Conservation (phyloP, 2,329 filamentous ascomycete genomes). For the Aspergillus thermomutatus region DNA sequence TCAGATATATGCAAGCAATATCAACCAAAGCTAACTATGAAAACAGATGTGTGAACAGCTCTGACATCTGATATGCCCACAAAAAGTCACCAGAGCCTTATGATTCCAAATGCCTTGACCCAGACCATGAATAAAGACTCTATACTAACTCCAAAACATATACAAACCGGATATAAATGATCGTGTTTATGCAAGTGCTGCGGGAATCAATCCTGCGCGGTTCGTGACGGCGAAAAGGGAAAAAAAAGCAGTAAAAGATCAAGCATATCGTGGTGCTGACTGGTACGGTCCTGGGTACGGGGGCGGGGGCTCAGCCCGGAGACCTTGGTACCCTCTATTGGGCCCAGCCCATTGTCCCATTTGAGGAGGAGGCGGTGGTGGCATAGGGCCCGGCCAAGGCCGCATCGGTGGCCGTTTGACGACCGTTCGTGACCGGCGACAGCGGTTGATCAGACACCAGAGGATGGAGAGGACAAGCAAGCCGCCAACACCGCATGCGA, state of each 20-base stretch:
- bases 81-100: background rate
- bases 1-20: background rate
- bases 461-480: slow-evolving; percentile 67
- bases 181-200: background rate
- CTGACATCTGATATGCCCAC: background rate
- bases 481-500: slow-evolving; percentile 68
- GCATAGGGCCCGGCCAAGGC: slow-evolving; percentile 9
- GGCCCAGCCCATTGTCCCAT: slow-evolving; percentile 23
- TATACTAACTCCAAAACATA: background rate
- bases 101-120: background rate
- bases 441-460: slow-evolving; percentile 62
- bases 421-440: slow-evolving; percentile 41
- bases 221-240: slow-evolving; percentile 2
- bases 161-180: background rate
- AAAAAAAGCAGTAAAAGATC: too few relatives aligned
- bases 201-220: background rate
- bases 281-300: slow-evolving; percentile 13
- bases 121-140: background rate
- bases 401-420: slow-evolving; percentile 12
- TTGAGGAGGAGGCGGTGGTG: slow-evolving; percentile 9
- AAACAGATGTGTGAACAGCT: background rate
- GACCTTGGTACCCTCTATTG: slow-evolving; percentile 23
- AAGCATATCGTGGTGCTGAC: slow-evolving; percentile 22
- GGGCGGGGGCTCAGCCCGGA: slow-evolving; percentile 18
- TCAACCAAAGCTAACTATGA: background rate